Percentiles rank a stretch among this genome's conserved stretches.
These are phyloP conservation scores for Rhizoclosmatium globosum DNA, from an alignment of 192 early-diverging fungal species.

Conservation along the genomic window DNA sequence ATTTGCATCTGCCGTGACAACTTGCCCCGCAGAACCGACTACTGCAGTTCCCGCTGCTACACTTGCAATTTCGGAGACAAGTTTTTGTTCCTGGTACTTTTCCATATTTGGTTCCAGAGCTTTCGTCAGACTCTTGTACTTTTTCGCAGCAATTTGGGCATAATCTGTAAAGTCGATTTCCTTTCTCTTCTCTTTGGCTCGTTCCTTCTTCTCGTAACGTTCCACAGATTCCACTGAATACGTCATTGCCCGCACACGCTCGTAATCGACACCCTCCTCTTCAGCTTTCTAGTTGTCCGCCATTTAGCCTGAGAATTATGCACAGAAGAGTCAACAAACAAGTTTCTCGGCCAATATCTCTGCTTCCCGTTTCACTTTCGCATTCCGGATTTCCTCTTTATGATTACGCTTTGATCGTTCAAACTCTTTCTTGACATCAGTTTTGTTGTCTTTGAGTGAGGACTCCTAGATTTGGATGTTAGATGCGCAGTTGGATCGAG, in stretches of 20 bases:
- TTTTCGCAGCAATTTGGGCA: constrained; percentile 84
- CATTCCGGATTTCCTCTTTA: constrained; percentile 63
- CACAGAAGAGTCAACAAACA: constrained; percentile 16
- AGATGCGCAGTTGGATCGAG: background rate
- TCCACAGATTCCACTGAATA: constrained; percentile 90
- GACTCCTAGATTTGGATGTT: constrained; percentile 18
- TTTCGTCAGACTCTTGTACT: constrained; percentile 81
- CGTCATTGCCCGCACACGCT: constrained; percentile 80
- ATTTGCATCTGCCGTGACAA: constrained; percentile 59
- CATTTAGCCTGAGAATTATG: background rate
- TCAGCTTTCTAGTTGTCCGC: constrained; percentile 49
- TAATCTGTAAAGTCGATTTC: constrained; percentile 90
- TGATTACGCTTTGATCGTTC: constrained; percentile 76
- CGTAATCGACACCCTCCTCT: constrained; percentile 82
- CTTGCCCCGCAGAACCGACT: constrained; percentile 14
- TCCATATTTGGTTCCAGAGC: constrained; percentile 86
- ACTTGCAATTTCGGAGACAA: constrained; percentile 46
- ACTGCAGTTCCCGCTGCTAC: constrained; percentile 46
- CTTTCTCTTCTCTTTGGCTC: constrained; percentile 66
- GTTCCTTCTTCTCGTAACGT: constrained; percentile 83
- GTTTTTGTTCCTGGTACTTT: constrained; percentile 76
- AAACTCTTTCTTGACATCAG: constrained; percentile 78
- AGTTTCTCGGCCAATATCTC: constrained; percentile 69
- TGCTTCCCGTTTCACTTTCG: constrained; percentile 75
- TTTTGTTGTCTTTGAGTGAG: constrained; percentile 61